Conservation (phyloP, 2,329 filamentous ascomycete genomes). For the Fusarium napiforme region DNA sequence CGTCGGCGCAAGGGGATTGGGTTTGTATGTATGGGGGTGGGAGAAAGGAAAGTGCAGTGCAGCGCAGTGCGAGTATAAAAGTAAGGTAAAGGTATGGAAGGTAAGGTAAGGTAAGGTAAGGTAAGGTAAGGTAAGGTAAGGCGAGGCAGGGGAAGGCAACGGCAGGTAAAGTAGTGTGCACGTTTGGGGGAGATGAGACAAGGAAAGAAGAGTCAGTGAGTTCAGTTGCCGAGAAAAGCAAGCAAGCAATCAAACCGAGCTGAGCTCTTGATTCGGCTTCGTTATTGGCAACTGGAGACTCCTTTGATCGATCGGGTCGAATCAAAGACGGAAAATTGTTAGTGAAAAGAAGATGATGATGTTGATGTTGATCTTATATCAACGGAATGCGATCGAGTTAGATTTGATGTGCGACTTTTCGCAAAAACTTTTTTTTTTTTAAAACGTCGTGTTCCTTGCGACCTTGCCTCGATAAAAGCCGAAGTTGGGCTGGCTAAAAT, state of each 20-base stretch:
- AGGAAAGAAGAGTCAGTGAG: conserved; percentile 2
- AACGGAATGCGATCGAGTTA: conserved; percentile 1
- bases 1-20: conserved; percentile 32
- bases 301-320: not conserved
- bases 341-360: conserved; percentile 9
- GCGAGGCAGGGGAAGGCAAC: not conserved
- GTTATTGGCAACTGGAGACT: not conserved
- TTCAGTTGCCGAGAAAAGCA: conserved; percentile 6
- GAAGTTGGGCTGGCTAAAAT: conserved; percentile 16
- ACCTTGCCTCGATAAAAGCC: conserved; percentile 19
- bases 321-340: not conserved
- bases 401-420: conserved; percentile 7
- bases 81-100: not conserved
- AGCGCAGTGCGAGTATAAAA: not conserved
- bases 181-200: conserved; percentile 33
- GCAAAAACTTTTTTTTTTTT: conserved; percentile 23
- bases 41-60: conserved; percentile 18
- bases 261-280: not conserved
- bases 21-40: conserved; percentile 1
- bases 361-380: conserved; percentile 1
- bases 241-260: not conserved
- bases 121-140: not conserved
- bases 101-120: not conserved
- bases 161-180: conserved; percentile 1
- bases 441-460: conserved; percentile 7